Conservation (phyloP, 2,329 filamentous ascomycete genomes). For the Phyllosticta citrichinensis region DNA sequence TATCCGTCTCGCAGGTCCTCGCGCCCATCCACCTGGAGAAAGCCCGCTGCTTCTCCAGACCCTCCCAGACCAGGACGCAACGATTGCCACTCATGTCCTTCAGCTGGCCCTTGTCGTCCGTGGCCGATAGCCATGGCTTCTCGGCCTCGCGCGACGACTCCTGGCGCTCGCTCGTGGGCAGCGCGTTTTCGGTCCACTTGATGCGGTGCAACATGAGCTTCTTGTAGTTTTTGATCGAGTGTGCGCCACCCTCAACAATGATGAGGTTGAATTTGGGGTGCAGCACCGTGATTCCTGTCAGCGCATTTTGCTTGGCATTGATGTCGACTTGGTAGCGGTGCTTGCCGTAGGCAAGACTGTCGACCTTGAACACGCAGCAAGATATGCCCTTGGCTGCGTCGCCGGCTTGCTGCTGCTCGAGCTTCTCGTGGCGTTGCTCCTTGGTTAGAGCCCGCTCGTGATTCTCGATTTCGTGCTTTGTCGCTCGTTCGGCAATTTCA, state of each 20-base stretch:
- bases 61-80: conserved; percentile 81
- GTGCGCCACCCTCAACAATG: conserved; percentile 80
- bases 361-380: conserved; percentile 80
- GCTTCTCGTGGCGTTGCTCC: conserved; percentile 76
- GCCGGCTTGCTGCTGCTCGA: conserved; percentile 70
- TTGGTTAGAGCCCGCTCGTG: conserved; percentile 80
- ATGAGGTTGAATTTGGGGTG: conserved; percentile 82
- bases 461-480: conserved; percentile 69
- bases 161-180: conserved; percentile 46
- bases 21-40: conserved; percentile 80
- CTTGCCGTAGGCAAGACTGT: conserved; percentile 80
- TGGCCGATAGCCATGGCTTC: conserved; percentile 64
- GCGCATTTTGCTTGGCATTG: conserved; percentile 79
- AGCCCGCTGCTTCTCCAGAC: conserved; percentile 66
- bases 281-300: conserved; percentile 87
- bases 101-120: conserved; percentile 66
- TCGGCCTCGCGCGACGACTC: conserved; percentile 52
- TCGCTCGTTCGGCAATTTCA: conserved; percentile 78
- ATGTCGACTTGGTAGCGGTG: conserved; percentile 88
- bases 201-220: conserved; percentile 92
- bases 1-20: conserved; percentile 86
- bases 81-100: conserved; percentile 77
- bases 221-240: conserved; percentile 75
- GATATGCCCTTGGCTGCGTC: conserved; percentile 81
- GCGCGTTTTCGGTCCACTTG: conserved; percentile 85